These are phyloP conservation scores for Lactarius deliciosus DNA, from an alignment of 768 basidiomycete species.

Conservation along the genomic window DNA sequence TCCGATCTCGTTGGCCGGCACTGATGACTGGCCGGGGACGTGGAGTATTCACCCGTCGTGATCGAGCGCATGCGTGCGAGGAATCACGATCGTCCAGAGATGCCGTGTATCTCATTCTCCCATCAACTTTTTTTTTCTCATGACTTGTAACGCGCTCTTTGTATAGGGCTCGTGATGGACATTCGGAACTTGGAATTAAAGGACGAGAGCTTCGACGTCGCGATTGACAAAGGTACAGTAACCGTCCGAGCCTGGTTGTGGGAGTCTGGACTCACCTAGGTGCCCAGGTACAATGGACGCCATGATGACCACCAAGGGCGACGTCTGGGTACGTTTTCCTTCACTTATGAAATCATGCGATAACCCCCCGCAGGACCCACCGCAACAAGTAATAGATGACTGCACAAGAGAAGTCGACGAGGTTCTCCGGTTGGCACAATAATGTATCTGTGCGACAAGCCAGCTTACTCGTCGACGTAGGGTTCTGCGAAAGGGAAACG, in stretches of 20 bases:
- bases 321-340: constrained; percentile 62
- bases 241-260: neutral
- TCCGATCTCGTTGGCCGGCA: neutral
- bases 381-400: constrained; percentile 63
- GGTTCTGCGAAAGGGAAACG: constrained; percentile 57
- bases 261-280: neutral
- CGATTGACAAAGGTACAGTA: constrained; percentile 71
- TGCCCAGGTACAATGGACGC: constrained; percentile 78
- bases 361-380: constrained; percentile 56
- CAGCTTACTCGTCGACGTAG: constrained; percentile 37
- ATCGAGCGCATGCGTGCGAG: constrained; percentile 70
- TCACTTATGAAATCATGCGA: neutral
- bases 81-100: constrained; percentile 56
- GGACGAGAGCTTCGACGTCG: constrained; percentile 66
- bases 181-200: constrained; percentile 66
- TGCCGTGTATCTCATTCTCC: constrained; percentile 60
- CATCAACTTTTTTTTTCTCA: neutral
- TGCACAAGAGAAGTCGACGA: constrained; percentile 79
- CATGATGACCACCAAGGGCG: constrained; percentile 80
- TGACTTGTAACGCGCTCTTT: constrained; percentile 1
- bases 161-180: constrained; percentile 81
- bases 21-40: neutral
- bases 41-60: constrained; percentile 70
- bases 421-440: constrained; percentile 56
- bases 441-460: neutral